Base-by-base conservation (phyloP, 177 flowering plant genomes). In the Vitis hybrid region DNA sequence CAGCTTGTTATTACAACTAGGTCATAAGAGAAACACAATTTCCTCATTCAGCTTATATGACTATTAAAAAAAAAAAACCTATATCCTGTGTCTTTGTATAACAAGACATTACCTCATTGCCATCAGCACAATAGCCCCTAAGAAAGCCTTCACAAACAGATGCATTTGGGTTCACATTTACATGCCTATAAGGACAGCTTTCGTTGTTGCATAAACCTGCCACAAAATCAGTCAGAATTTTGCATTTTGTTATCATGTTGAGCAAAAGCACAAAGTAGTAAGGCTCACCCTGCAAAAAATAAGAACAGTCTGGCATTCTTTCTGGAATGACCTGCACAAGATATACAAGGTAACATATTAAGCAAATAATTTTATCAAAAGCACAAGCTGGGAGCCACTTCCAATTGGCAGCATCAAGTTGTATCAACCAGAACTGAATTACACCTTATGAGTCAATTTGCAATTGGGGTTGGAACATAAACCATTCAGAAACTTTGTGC, bases 271-370 rank as follows among this genome's bases (percentile, higher is more conserved):
- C 27, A 14, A 32, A 21, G 71, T n/a, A 69, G 57, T 13, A 61
- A 52, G 66, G 70, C 58, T 69, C 65, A 93, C 98, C 98, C 83
- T 85, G 93, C 81, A 90, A 70, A 82, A 86, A 96, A 74, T 88
- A 96, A 58, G 97, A 93, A 78, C 99, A 96, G 75, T 96, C 99
- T 68, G 80, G 94, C 99, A 96, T 96, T 76, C 99, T 87, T 75
- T 96, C 99, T 15, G 99, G 99, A 73, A 95, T 90, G 75, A 94
- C 88, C 99, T 96, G 86, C 78, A 82, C 17, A 52, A 65, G 7
- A 65, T 77, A 73, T 56, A 59, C n/a, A 67, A 75, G 46, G 65
- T 30, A 57, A 64, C 51, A 19, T 13, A 12, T 18, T 19, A 57
- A 12, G 12, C 30, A 30, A 67, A 54, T 6, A 11, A 65, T n/a